Conservation (phyloP, 192 early-diverging fungal genomes). For the Paraglomus occultum region DNA sequence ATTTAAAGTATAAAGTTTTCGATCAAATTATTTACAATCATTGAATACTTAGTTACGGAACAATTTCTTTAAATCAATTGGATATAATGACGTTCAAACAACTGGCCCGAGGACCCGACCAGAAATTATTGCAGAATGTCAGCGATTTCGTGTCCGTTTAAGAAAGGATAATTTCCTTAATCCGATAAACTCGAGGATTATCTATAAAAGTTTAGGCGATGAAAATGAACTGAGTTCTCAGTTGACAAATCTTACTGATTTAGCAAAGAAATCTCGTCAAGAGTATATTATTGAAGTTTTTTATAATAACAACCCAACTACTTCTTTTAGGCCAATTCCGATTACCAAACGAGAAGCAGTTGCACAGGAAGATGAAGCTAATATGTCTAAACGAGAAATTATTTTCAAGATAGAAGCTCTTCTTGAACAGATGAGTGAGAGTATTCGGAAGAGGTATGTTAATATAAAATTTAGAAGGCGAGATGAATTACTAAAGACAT, state of each 20-base stretch:
- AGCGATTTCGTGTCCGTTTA: background rate
- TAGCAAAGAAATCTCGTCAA: constrained; percentile 3
- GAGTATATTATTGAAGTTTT: constrained; percentile 22
- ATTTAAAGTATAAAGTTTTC: background rate
- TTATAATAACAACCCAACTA: constrained; percentile 12
- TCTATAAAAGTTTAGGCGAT: background rate
- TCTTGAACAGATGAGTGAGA: constrained; percentile 21
- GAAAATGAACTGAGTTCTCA: background rate
- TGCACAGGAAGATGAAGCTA: constrained; percentile 1
- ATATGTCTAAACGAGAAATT: constrained; percentile 5
- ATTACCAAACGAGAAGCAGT: constrained; percentile 19
- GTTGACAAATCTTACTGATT: background rate
- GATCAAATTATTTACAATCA: background rate
- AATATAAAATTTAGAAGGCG: constrained; percentile 11
- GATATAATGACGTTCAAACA: constrained; percentile 18
- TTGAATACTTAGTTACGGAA: background rate
- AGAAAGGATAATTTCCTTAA: constrained; percentile 7
- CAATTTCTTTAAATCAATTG: background rate
- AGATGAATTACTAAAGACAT: constrained; percentile 4
- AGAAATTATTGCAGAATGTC: constrained; percentile 13
- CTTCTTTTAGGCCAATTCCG: constrained; percentile 25
- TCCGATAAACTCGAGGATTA: background rate
- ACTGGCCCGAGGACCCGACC: background rate
- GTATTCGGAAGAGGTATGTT: constrained; percentile 4
- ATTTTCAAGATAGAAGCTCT: constrained; percentile 18